Evolutionary conservation across 2,329 filamentous ascomycete genomes (phyloP).

Genomic region (Waltergamsia citrina): DNA sequence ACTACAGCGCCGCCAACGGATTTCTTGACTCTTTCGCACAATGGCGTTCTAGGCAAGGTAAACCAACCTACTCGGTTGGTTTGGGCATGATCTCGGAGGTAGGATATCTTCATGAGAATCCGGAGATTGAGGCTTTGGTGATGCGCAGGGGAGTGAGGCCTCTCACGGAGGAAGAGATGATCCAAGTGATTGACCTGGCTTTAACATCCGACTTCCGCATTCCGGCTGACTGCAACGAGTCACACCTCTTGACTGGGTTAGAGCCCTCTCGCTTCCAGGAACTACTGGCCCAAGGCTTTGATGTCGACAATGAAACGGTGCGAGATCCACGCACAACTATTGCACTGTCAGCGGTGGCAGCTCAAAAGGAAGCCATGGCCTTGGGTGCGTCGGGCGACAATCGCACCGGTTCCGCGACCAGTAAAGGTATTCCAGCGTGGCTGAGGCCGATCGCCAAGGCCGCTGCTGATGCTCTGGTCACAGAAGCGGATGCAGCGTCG

Average conservation of each 20-base stretch:
- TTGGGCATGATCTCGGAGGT: constrained; percentile 24
- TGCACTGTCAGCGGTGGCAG: neutral
- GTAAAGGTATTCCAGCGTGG: no score
- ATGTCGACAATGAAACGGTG: neutral
- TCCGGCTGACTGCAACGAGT: constrained; percentile 5
- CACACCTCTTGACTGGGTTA: constrained; percentile 14
- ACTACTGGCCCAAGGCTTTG: neutral
- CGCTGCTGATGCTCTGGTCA: no score
- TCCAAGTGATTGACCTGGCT: constrained; percentile 19
- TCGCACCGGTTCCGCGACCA: no score
- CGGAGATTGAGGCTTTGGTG: constrained; percentile 22
- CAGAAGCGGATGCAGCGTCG: constrained; percentile 1
- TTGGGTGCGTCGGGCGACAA: neutral
- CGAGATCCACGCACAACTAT: neutral
- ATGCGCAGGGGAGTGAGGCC: constrained; percentile 22
- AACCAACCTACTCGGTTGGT: constrained; percentile 15
- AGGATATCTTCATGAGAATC: constrained; percentile 23
- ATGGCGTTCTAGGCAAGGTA: constrained; percentile 13
- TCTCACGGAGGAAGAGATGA: constrained; percentile 19
- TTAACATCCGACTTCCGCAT: neutral
- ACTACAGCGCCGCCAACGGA: constrained; percentile 22
- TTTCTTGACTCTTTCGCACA: constrained; percentile 24
- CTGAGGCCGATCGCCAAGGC: no score
- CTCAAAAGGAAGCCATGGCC: neutral
- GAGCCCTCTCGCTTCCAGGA: constrained; percentile 10